Evolutionary conservation across 257 asterid genomes (phyloP).

Genomic region (Ilex asprella): DNA sequence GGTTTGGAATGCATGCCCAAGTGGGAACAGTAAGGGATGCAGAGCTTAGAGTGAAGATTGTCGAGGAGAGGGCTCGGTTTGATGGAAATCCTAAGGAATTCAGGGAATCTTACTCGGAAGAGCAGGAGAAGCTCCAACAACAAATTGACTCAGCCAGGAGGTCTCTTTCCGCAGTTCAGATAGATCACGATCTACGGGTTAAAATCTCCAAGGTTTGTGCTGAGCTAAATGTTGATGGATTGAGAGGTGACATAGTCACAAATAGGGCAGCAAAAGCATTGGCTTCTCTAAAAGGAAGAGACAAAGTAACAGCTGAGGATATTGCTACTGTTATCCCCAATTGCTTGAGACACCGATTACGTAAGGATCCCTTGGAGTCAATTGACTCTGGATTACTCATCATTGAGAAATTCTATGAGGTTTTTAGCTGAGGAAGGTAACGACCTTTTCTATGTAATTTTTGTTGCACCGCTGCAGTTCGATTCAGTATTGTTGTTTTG

Average conservation of each 20-base stretch:
- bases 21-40: conserved; percentile 50
- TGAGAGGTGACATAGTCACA: conserved; percentile 87
- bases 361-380: conserved; percentile 89
- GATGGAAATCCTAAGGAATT: conserved; percentile 76
- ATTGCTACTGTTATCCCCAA: conserved; percentile 85
- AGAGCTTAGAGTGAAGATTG: conserved; percentile 87
- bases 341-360: conserved; percentile 88
- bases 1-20: conserved; percentile 97
- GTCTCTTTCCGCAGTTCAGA: conserved; percentile 37
- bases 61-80: conserved; percentile 86
- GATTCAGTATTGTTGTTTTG: conserved; percentile 3
- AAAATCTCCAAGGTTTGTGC: conserved; percentile 51
- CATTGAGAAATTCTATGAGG: conserved; percentile 83
- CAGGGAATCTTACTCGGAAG: conserved; percentile 53
- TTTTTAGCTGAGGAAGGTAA: conserved; percentile 44
- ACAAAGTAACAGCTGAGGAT: conserved; percentile 66
- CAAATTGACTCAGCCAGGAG: conserved; percentile 42
- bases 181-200: not conserved
- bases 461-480: conserved; percentile 9
- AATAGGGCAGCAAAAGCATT: conserved; percentile 86
- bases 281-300: conserved; percentile 86
- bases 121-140: conserved; percentile 76
- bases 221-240: conserved; percentile 80
- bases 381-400: conserved; percentile 91
- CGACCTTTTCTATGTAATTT: conserved; percentile 6